Evolutionary conservation across 257 asterid genomes (phyloP).

Genomic region (Osmanthus fragrans): DNA sequence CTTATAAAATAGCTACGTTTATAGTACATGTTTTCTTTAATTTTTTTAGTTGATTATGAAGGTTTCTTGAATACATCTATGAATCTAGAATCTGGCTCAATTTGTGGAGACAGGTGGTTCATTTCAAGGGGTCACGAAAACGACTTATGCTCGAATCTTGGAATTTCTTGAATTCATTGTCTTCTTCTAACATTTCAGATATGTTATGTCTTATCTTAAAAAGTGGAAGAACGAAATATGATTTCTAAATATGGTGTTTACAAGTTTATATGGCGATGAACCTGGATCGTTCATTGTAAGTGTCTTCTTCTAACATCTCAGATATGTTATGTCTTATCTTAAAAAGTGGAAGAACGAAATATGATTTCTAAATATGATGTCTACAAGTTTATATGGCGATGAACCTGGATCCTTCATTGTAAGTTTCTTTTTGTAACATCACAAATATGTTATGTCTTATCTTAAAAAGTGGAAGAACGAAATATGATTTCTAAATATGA

Average conservation of each 20-base stretch:
- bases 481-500: slow-evolving; percentile 77
- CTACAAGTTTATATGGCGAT: too few relatives aligned
- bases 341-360: slow-evolving; percentile 87
- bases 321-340: slow-evolving; percentile 81
- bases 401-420: slow-evolving; percentile 18
- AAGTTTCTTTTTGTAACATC: slow-evolving; percentile 44
- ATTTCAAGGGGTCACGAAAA: slow-evolving; percentile 96
- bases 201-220: slow-evolving; percentile 77
- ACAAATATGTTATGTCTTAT: slow-evolving; percentile 82
- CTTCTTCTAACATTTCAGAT: slow-evolving; percentile 54
- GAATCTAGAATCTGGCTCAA: slow-evolving; percentile 16
- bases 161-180: slow-evolving; percentile 51
- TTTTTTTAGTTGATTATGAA: not conserved
- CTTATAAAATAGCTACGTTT: too few relatives aligned
- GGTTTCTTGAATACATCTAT: slow-evolving; percentile 5
- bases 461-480: slow-evolving; percentile 83
- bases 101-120: slow-evolving; percentile 66
- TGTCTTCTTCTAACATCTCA: slow-evolving; percentile 44
- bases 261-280: not conserved
- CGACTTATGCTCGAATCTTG: slow-evolving; percentile 98
- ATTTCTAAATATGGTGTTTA: slow-evolving; percentile 53
- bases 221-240: slow-evolving; percentile 95
- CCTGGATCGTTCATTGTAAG: not conserved
- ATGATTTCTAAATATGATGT: slow-evolving; percentile 74
- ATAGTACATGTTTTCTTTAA: not conserved